phyloP scores from a whole-genome alignment of 148 eudicot genomes.

The Euryodendron excelsum region DNA sequence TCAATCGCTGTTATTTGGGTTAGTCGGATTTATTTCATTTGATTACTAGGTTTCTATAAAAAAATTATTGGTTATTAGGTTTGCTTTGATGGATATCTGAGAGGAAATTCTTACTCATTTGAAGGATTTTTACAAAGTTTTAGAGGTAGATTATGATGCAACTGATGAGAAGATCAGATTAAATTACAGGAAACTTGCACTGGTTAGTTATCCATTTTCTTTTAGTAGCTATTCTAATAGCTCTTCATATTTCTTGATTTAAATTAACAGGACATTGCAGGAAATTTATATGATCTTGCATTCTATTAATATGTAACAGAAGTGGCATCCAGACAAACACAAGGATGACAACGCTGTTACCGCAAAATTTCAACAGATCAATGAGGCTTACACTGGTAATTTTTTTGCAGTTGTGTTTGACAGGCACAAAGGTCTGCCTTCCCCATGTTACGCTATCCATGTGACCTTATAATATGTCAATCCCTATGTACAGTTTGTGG shows the following conservation, averaged over 20 bases:
- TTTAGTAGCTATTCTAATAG: not conserved
- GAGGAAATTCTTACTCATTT: conserved; percentile 6
- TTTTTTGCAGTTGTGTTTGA: conserved; percentile 5
- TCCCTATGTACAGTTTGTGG: conserved; percentile 3
- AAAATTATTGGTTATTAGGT: too few relatives aligned
- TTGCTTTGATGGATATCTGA: conserved; percentile 12
- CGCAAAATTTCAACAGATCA: conserved; percentile 57
- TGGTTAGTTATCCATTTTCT: conserved; percentile 41
- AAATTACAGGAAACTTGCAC: conserved; percentile 54
- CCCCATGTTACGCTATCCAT: not conserved
- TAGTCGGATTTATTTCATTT: conserved; percentile 5
- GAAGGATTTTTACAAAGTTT: conserved; percentile 63
- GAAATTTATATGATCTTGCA: not conserved
- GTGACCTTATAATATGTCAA: not conserved
- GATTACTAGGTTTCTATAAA: not conserved
- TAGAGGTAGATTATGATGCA: conserved; percentile 67
- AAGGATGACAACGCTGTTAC: conserved; percentile 49
- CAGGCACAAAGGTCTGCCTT: not conserved
- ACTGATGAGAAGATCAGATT: conserved; percentile 52
- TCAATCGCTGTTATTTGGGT: not conserved
- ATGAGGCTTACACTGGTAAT: conserved; percentile 63
- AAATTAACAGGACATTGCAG: not conserved
- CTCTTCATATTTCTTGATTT: not conserved
- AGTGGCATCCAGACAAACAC: conserved; percentile 79
- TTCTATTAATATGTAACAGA: conserved; percentile 35